phyloP scores from a whole-genome alignment of 805 yeast species.

The Myxozyma vanderwaltii region DNA sequence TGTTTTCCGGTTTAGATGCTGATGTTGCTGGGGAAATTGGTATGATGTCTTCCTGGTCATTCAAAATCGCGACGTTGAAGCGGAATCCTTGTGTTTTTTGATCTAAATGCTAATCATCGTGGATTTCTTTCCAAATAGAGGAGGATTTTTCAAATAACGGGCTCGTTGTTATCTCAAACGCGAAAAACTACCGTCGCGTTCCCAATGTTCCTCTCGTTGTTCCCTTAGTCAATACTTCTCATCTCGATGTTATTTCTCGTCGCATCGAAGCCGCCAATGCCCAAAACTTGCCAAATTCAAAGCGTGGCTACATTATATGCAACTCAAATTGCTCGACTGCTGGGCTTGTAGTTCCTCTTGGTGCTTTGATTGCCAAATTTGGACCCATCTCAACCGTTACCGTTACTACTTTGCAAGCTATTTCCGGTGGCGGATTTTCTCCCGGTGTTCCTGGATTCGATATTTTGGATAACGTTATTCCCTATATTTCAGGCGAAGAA shows the following conservation, averaged over 20 bases:
- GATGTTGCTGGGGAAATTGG: conserved; percentile 85
- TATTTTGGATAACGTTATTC: conserved; percentile 89
- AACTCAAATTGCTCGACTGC: conserved; percentile 99
- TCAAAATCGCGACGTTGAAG: not conserved
- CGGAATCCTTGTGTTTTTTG: no score
- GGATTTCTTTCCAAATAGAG: conserved; percentile 51
- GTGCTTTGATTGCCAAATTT: conserved; percentile 84
- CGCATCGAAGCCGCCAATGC: conserved; percentile 49
- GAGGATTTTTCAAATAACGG: conserved; percentile 80
- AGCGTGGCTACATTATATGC: conserved; percentile 85
- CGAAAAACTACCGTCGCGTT: conserved; percentile 91
- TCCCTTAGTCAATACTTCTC: conserved; percentile 93
- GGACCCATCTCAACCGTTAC: conserved; percentile 89
- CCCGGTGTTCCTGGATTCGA: conserved; percentile 98
- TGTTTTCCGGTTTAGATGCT: conserved; percentile 91
- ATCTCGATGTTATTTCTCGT: conserved; percentile 69
- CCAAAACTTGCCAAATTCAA: conserved; percentile 55
- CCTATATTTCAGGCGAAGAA: conserved; percentile 95
- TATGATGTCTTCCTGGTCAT: not conserved
- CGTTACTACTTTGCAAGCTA: conserved; percentile 93
- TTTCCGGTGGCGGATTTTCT: conserved; percentile 97
- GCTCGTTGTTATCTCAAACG: conserved; percentile 84
- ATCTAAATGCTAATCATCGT: no score
- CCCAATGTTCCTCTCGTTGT: conserved; percentile 88
- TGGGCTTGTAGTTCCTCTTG: conserved; percentile 93